These are phyloP conservation scores for Plantago major DNA, from an alignment of 257 asterid genomes.

Conservation along the genomic window DNA sequence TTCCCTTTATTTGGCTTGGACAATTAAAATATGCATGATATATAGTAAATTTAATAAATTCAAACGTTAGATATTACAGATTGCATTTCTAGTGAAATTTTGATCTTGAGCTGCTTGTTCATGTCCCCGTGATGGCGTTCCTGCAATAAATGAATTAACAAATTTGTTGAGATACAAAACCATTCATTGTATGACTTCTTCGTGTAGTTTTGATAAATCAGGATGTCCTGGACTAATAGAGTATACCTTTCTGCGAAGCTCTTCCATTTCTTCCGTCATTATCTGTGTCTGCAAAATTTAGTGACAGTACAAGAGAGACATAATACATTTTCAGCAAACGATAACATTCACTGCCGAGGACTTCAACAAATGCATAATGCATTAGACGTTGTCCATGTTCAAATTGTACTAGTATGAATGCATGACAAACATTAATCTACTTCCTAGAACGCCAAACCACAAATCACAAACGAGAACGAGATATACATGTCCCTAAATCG, in stretches of 20 bases:
- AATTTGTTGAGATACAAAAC: background rate
- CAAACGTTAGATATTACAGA: slow-evolving; percentile 28
- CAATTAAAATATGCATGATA: background rate
- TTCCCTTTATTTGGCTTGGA: background rate
- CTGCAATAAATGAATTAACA: slow-evolving; percentile 27
- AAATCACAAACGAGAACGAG: no score
- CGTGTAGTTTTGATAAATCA: background rate
- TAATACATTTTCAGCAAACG: background rate
- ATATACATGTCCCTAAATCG: no score
- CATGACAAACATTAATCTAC: no score
- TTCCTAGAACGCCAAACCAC: no score
- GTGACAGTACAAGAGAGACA: background rate
- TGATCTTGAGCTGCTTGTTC: slow-evolving; percentile 81
- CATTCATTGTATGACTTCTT: no score
- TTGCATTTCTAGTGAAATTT: slow-evolving; percentile 71
- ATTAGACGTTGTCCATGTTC: no score
- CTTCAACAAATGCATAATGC: no score
- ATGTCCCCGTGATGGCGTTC: slow-evolving; percentile 86
- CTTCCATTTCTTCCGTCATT: slow-evolving; percentile 85
- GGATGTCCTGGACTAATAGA: background rate
- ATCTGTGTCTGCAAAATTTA: slow-evolving; percentile 55
- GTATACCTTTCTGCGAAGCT: slow-evolving; percentile 77
- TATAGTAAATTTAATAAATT: background rate
- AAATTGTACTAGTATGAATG: no score
- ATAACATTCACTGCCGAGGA: background rate